These are phyloP conservation scores for Entomortierella parvispora DNA, from an alignment of 192 early-diverging fungal genomes.

Conservation along the genomic window DNA sequence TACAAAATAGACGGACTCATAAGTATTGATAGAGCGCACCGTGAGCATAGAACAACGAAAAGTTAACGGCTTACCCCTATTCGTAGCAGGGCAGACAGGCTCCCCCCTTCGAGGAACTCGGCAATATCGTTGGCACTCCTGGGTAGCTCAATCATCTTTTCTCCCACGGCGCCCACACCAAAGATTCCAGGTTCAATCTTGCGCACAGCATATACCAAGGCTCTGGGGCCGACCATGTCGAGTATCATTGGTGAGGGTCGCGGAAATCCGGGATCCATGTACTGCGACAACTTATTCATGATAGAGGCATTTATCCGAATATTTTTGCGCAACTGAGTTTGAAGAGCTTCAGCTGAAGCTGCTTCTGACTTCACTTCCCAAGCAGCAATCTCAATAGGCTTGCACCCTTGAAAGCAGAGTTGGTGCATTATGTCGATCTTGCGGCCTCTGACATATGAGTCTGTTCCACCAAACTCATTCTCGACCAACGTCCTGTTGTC, in stretches of 20 bases:
- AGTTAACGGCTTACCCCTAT: conserved; percentile 8
- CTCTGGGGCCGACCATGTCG: conserved; percentile 9
- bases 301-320: conserved; percentile 11
- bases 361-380: conserved; percentile 14
- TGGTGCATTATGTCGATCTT: conserved; percentile 24
- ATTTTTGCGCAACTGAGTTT: conserved; percentile 14
- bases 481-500: conserved; percentile 8
- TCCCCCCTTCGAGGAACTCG: conserved; percentile 5
- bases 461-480: conserved; percentile 7
- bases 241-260: conserved; percentile 5
- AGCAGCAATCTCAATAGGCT: conserved; percentile 7
- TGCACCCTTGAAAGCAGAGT: neutral
- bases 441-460: neutral
- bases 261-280: conserved; percentile 4
- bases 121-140: neutral
- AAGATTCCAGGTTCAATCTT: conserved; percentile 17
- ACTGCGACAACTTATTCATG: conserved; percentile 9
- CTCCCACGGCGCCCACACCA: conserved; percentile 10
- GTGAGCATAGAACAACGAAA: neutral
- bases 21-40: neutral
- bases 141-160: conserved; percentile 14
- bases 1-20: neutral
- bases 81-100: conserved; percentile 8
- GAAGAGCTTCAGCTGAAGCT: neutral
- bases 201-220: conserved; percentile 9